Evolutionary conservation across 148 eudicot genomes (phyloP), one percentile per base, ranked within the genome.

Genomic region (Silene uniflora): DNA sequence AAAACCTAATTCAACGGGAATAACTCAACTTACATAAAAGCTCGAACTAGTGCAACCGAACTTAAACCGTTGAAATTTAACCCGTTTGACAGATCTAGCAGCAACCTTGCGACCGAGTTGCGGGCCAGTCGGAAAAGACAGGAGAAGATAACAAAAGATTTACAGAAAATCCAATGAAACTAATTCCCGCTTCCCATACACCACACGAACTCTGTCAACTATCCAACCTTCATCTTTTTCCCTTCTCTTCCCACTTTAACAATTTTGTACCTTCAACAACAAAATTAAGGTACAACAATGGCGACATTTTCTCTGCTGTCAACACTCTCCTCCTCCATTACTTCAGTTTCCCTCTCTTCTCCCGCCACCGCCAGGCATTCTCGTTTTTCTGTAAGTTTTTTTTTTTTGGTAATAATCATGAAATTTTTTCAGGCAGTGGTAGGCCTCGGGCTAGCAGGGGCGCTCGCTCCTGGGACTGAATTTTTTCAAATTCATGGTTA

Each of bases 221-320:
- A 12, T 77, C 49, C 55, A 6, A 29, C 17, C 29, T 5, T 60
- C 55, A 19, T 3, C 11, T 16, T 29, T 32, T 3, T 18, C 25
- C 21, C 16, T 9, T 70, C 19, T 47, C 18, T 25, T 16, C 78
- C 27, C 46, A 52, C 46, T 10, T 18, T 4, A 17, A 39, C 13
- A 29, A 13, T 65, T 65, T 59, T 65, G 19, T 21, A 63, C 27
- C 24, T 63, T 63, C 67, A 63, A 63, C 14, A 62, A 0, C 4
- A 9, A 21, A 62, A 62, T 16, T 21, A 22, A 21, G 12, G 10
- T 22, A 42, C 66, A 72, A 76, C 5, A 73, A 86, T 85, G 88
- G 87, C 72, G 79, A 73, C 84, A 82, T 77, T 89, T 24, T 88
- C 92, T 42, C 85, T 89, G 73, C 82, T 90, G 14, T 90, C 97